Evolutionary conservation across 768 basidiomycete species (phyloP).

Genomic region (Omphalotus guepiniiformis): DNA sequence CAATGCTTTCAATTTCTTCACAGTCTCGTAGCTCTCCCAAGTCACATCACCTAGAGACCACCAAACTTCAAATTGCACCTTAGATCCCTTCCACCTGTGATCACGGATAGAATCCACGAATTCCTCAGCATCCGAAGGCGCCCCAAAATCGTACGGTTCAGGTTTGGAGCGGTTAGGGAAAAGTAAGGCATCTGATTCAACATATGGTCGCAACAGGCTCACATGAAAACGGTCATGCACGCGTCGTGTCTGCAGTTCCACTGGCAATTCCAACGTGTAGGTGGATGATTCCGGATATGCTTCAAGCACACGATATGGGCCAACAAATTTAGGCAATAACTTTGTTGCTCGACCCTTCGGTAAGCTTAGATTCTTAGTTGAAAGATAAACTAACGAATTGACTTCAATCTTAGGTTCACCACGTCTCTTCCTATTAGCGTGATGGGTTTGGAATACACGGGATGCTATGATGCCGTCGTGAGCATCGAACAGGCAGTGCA

Average conservation of each 20-base stretch:
- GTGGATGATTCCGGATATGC: constrained; percentile 11
- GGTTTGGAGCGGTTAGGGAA: constrained; percentile 20
- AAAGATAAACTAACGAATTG: constrained; percentile 25
- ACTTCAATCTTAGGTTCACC: constrained; percentile 1
- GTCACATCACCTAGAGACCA: constrained; percentile 15
- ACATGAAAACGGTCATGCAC: constrained; percentile 26
- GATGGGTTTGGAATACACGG: constrained; percentile 16
- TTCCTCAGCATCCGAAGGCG: background rate
- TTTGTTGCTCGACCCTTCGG: constrained; percentile 27
- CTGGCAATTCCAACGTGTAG: constrained; percentile 22
- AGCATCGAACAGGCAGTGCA: constrained; percentile 15
- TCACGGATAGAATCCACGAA: constrained; percentile 5
- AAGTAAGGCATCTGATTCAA: constrained; percentile 19
- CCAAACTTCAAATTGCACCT: constrained; percentile 9
- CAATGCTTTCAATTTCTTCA: constrained; percentile 3
- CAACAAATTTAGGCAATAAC: constrained; percentile 26
- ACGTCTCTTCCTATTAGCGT: constrained; percentile 18
- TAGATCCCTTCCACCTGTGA: constrained; percentile 4
- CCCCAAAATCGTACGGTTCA: constrained; percentile 22
- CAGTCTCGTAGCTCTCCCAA: constrained; percentile 6
- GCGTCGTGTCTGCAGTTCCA: constrained; percentile 13
- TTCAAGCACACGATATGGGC: constrained; percentile 19
- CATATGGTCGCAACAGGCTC: constrained; percentile 15
- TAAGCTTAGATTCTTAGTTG: constrained; percentile 25
- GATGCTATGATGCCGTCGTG: constrained; percentile 24